Evolutionary conservation across 768 basidiomycete species (phyloP).

Genomic region (Tricholoma matsutake): DNA sequence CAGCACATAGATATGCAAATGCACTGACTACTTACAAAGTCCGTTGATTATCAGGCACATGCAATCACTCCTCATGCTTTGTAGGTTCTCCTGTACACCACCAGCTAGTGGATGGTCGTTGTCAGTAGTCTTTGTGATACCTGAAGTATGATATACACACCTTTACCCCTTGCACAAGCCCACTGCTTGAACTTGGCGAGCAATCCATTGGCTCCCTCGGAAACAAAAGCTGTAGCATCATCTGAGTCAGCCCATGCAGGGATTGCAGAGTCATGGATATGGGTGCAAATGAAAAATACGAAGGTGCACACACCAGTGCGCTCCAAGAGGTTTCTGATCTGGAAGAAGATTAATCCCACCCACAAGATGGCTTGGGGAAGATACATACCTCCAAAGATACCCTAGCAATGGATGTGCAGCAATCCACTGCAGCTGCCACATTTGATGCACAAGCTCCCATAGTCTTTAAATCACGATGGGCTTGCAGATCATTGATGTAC

Average conservation of each 20-base stretch:
- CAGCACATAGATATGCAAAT: too few species aligned
- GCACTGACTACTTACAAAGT: neutral
- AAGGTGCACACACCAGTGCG: neutral
- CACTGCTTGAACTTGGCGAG: neutral
- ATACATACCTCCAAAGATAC: neutral
- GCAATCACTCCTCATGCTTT: neutral
- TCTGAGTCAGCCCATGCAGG: neutral
- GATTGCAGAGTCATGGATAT: neutral
- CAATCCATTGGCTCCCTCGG: neutral
- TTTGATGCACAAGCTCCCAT: neutral
- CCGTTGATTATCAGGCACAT: neutral
- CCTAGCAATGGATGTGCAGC: neutral
- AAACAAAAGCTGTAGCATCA: neutral
- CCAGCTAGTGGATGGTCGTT: neutral
- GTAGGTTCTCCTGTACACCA: neutral
- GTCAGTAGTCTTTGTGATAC: neutral
- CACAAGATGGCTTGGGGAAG: neutral
- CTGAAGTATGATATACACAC: neutral
- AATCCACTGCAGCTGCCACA: neutral
- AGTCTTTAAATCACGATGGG: neutral
- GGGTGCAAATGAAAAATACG: neutral
- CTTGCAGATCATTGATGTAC: neutral
- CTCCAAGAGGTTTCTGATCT: too few species aligned
- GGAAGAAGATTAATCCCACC: neutral
- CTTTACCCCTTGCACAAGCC: conserved; percentile 1